Percentiles rank a stretch among this genome's conserved stretches.
Conservation (phyloP, 495 filamentous ascomycete genomes). For the Neurospora tetraspora region DNA sequence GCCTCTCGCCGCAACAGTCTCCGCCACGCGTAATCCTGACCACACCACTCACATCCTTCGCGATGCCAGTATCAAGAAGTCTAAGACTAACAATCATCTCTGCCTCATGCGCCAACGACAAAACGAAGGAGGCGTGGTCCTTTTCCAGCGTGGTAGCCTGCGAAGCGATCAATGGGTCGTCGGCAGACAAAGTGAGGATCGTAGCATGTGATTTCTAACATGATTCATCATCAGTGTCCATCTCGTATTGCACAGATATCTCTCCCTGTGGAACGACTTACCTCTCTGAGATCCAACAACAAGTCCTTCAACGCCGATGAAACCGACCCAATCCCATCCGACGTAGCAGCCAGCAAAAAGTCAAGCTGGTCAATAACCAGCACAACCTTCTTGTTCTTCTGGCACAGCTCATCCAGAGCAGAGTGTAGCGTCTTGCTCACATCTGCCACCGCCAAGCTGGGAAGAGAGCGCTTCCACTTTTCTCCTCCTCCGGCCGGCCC, state of each 20-base stretch:
- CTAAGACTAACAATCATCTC: constrained; percentile 57
- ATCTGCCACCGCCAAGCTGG: constrained; percentile 2
- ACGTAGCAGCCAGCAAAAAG: constrained; percentile 40
- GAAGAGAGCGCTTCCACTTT: constrained; percentile 3
- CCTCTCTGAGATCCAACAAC: constrained; percentile 45
- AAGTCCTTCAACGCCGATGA: constrained; percentile 27
- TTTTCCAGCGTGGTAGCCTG: constrained; percentile 55
- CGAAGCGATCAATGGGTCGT: constrained; percentile 53
- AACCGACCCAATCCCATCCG: constrained; percentile 17
- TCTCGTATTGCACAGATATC: not conserved
- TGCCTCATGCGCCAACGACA: constrained; percentile 67
- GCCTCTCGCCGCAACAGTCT: constrained; percentile 10
- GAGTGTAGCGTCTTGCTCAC: constrained; percentile 19
- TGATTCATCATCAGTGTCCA: constrained; percentile 4
- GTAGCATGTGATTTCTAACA: constrained; percentile 44
- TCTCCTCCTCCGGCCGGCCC: not conserved
- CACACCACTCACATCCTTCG: constrained; percentile 86
- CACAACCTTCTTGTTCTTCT: constrained; percentile 23
- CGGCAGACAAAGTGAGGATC: constrained; percentile 58
- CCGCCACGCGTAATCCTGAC: constrained; percentile 59
- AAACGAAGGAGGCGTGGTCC: constrained; percentile 57
- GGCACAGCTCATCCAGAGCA: constrained; percentile 21
- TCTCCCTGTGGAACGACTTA: constrained; percentile 16
- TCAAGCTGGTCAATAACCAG: constrained; percentile 49
- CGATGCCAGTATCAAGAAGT: constrained; percentile 70